Conservation (phyloP, 306 rosid genomes). For the Casuarina glauca region DNA sequence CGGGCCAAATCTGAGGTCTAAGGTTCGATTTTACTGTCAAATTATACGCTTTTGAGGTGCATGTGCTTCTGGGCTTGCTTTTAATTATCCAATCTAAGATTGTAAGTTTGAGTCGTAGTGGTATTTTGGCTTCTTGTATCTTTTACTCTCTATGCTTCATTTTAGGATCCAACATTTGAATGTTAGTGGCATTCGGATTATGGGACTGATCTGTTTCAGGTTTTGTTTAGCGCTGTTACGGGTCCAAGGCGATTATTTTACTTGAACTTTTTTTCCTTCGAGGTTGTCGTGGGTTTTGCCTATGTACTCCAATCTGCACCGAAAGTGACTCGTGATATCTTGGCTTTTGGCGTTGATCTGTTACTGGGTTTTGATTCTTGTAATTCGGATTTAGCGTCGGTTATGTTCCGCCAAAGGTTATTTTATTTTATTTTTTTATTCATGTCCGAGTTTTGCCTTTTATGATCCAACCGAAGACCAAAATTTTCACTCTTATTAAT, state of each 20-base stretch:
- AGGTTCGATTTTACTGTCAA: conserved; percentile 46
- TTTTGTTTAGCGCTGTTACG: neutral
- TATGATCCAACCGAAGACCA: neutral
- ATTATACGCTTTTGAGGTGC: neutral
- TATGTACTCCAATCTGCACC: too few relatives aligned
- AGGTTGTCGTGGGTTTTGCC: neutral
- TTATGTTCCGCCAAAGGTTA: neutral
- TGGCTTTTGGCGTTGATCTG: conserved; percentile 3
- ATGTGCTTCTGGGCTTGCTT: conserved; percentile 5
- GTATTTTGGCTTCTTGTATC: neutral
- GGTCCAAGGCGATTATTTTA: neutral
- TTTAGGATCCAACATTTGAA: conserved; percentile 3
- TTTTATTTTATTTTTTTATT: neutral
- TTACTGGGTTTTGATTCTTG: neutral
- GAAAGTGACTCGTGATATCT: neutral
- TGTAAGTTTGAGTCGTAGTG: neutral
- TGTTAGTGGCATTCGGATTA: neutral
- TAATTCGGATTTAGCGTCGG: neutral
- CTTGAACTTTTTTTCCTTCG: neutral
- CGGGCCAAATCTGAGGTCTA: conserved; percentile 63
- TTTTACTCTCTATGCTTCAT: conserved; percentile 3
- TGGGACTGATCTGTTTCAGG: conserved; percentile 15
- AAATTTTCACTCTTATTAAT: conserved; percentile 1
- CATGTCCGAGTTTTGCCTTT: conserved; percentile 6
- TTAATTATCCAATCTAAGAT: too few relatives aligned